phyloP scores from a whole-genome alignment of 108 stramenopile species.

The Fragilaria crotonensis region DNA sequence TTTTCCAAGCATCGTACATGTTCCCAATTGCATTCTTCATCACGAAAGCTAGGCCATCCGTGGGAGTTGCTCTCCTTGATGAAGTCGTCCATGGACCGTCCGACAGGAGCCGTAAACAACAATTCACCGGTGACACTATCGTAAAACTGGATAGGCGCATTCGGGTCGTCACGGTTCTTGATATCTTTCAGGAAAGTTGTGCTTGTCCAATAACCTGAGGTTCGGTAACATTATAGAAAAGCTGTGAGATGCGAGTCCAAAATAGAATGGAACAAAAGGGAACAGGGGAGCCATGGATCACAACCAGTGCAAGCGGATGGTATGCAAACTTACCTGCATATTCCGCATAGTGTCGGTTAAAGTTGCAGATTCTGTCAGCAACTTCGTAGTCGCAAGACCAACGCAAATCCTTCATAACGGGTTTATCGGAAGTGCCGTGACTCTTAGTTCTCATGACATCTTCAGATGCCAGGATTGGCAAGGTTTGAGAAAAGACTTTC shows the following conservation, averaged over 20 bases:
- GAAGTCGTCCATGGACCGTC: slow-evolving; percentile 67
- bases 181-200: slow-evolving; percentile 49
- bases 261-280: neutral
- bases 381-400: slow-evolving; percentile 63
- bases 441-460: slow-evolving; percentile 44
- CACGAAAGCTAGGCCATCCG: slow-evolving; percentile 65
- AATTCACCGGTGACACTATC: slow-evolving; percentile 72
- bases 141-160: slow-evolving; percentile 58
- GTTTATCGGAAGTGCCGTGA: slow-evolving; percentile 67
- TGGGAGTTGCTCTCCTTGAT: slow-evolving; percentile 51
- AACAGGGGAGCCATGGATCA: neutral
- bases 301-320: too few relatives aligned
- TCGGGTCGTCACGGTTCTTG: slow-evolving; percentile 10
- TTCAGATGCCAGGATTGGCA: slow-evolving; percentile 59
- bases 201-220: slow-evolving; percentile 50
- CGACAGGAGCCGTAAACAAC: slow-evolving; percentile 67
- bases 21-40: slow-evolving; percentile 35
- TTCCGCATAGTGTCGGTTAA: slow-evolving; percentile 72
- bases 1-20: slow-evolving; percentile 24
- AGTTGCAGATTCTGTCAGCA: slow-evolving; percentile 78
- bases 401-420: slow-evolving; percentile 62
- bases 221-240: neutral
- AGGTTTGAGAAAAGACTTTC: neutral
- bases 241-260: neutral
- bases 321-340: slow-evolving; percentile 19